Evolutionary conservation across 257 asterid genomes (phyloP).

Genomic region (Nicotiana attenuata): DNA sequence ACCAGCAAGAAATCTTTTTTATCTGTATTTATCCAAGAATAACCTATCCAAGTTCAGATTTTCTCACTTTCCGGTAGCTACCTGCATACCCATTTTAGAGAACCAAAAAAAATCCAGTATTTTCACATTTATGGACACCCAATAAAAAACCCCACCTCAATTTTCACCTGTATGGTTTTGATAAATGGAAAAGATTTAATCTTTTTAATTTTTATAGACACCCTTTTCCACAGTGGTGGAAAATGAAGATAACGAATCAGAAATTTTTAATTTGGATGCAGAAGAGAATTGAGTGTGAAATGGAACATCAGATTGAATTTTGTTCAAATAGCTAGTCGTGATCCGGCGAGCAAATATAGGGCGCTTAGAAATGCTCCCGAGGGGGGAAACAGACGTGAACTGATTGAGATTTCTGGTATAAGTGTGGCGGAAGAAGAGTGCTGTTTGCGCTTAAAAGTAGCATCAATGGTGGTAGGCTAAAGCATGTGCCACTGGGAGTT

Average conservation of each 20-base stretch:
- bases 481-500: too few relatives aligned
- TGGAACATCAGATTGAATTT: slow-evolving; percentile 20
- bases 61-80: slow-evolving; percentile 21
- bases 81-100: slow-evolving; percentile 20
- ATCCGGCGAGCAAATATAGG: slow-evolving; percentile 59
- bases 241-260: neutral
- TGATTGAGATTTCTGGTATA: slow-evolving; percentile 40
- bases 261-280: slow-evolving; percentile 18
- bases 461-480: too few relatives aligned
- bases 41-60: slow-evolving; percentile 21
- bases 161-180: slow-evolving; percentile 10
- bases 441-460: too few relatives aligned
- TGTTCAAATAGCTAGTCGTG: slow-evolving; percentile 31
- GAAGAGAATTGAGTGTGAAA: slow-evolving; percentile 19
- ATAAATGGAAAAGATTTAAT: slow-evolving; percentile 14
- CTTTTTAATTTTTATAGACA: slow-evolving; percentile 16
- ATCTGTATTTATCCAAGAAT: slow-evolving; percentile 35
- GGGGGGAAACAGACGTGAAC: slow-evolving; percentile 22
- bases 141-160: slow-evolving; percentile 8
- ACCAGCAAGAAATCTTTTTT: slow-evolving; percentile 36
- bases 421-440: too few relatives aligned
- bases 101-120: slow-evolving; percentile 20
- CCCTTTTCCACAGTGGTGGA: slow-evolving; percentile 33
- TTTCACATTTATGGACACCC: slow-evolving; percentile 14
- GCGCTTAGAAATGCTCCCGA: slow-evolving; percentile 36